Percentiles rank a stretch among this genome's conserved stretches.
Evolutionary conservation across 2,329 filamentous ascomycete genomes (phyloP).

Genomic region (Pseudopithomyces maydicus): DNA sequence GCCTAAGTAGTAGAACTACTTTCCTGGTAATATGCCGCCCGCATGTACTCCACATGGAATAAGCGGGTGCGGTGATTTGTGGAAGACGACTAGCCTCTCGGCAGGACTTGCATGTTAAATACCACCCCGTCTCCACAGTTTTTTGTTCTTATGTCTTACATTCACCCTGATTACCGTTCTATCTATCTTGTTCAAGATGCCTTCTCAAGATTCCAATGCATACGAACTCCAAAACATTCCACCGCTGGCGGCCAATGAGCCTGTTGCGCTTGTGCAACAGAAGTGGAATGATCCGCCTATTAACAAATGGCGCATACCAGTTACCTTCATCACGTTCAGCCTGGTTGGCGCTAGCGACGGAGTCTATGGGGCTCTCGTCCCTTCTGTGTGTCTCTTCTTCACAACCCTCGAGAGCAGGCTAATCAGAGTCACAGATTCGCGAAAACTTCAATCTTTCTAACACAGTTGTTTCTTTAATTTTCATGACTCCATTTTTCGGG

Average conservation of each 20-base stretch:
- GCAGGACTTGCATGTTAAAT: too few species aligned
- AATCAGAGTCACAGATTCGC: neutral
- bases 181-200: too few species aligned
- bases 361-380: neutral
- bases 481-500: neutral
- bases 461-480: neutral
- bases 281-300: neutral
- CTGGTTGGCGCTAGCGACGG: neutral
- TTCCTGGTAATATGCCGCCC: too few species aligned
- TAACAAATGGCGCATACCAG: neutral
- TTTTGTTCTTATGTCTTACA: too few species aligned
- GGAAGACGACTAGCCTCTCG: too few species aligned
- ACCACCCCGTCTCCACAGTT: too few species aligned
- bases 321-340: neutral
- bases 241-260: neutral
- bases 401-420: neutral
- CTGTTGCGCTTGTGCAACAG: neutral
- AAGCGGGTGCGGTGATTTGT: too few species aligned
- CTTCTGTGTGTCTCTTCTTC: neutral
- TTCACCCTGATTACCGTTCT: too few species aligned
- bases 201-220: neutral
- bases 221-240: neutral
- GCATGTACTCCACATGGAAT: too few species aligned
- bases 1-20: too few species aligned
- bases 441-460: neutral